Base-by-base conservation (phyloP, 345 rosid species). In the Erysimum cheiranthoides region DNA sequence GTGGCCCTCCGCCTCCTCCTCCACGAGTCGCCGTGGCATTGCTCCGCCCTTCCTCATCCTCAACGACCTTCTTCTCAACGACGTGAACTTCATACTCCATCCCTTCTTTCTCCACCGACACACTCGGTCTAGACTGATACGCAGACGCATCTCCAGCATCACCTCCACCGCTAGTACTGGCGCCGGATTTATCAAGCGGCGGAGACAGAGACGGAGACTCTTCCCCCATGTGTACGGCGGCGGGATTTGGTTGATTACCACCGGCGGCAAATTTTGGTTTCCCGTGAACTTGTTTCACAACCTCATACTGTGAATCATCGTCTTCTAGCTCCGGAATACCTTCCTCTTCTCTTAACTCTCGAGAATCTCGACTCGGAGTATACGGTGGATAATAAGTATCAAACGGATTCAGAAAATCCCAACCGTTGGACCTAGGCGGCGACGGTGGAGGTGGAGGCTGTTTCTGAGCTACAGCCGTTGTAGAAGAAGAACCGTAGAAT, bases 241-340 rank as follows among this genome's bases (percentile, higher is more conserved):
- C 83, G 14, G 87, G 68, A 56, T 78, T 82, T 14, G 78, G 69
- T 38, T 81, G 74, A 38, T 82, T 68, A 65, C 70, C 78, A 5
- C 56, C 82, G 43, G 27, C 16, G 8, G 61, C 80, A 42, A 82
- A 81, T 75, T 82, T 89, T 66, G 79, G 81, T 40, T 74, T 83
- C 28, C 80, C 84, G 27, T 84, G 80, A 21, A 93, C 92, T 78
- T 93, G 76, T 76, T 89, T 93, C 38, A 93, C 95, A 34, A 84
- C 88, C 79, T 91, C 96, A 39, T 81, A 84, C 8, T 79, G 86
- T 10, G 61, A 81, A 66, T 86, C 87, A 59, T 88, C 98, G 8
- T 93, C 93, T 80, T 96, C 99, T 81, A 96, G 82, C 65, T 96
- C 99, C 64, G 99, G 99, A 5, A 96, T 93, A 51, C 97, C 98